Conservation (phyloP, 768 basidiomycete species). For the Podaxis rugospora region DNA sequence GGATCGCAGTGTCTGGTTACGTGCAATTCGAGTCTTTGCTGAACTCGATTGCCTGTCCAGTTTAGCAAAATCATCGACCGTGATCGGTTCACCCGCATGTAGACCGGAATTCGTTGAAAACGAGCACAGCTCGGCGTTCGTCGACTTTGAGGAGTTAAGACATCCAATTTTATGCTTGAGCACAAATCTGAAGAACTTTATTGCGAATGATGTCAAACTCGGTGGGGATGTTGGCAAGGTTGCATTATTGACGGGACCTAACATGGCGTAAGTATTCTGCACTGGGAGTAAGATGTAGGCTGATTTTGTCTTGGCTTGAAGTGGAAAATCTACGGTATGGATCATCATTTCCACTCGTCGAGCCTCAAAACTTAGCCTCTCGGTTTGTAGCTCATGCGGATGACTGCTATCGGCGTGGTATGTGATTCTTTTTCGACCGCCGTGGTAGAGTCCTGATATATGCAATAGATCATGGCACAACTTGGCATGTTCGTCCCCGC, state of each 20-base stretch:
- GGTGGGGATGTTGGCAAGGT: constrained; percentile 75
- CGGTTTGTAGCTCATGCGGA: constrained; percentile 68
- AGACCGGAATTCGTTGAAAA: constrained; percentile 84
- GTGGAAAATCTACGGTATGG: constrained; percentile 36
- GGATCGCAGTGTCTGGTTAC: constrained; percentile 77
- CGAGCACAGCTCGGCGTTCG: constrained; percentile 53
- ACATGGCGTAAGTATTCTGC: constrained; percentile 68
- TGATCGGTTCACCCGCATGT: constrained; percentile 92
- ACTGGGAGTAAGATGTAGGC: not conserved
- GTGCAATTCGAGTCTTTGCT: constrained; percentile 79
- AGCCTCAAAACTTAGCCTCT: not conserved
- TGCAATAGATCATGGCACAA: constrained; percentile 78
- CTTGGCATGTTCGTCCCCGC: constrained; percentile 96
- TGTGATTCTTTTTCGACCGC: constrained; percentile 18
- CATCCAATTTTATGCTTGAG: constrained; percentile 83
- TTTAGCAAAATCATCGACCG: constrained; percentile 82
- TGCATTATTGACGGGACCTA: constrained; percentile 83
- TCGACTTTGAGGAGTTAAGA: constrained; percentile 86
- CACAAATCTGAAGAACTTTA: constrained; percentile 65
- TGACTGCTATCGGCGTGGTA: constrained; percentile 92
- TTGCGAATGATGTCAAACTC: constrained; percentile 88
- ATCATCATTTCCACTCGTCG: not conserved
- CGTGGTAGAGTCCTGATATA: not conserved
- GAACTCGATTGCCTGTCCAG: constrained; percentile 97
- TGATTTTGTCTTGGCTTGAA: constrained; percentile 7